phyloP scores from a whole-genome alignment of 140 eudicot genomes.

The Bidens hawaiensis region DNA sequence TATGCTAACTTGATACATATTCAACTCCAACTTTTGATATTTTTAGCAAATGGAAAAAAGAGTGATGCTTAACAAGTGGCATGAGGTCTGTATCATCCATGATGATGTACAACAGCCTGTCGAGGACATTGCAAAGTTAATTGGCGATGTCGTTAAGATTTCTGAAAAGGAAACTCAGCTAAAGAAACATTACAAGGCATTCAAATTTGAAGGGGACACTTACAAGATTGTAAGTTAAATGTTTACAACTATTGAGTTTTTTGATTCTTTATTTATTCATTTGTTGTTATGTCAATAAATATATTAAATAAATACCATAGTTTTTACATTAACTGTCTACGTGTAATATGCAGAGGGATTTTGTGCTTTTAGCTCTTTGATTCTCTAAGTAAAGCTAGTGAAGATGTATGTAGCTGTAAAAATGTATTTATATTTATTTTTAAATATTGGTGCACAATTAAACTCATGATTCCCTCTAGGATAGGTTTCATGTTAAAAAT shows the following conservation, averaged over 20 bases:
- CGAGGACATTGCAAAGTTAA: not conserved
- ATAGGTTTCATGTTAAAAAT: no score
- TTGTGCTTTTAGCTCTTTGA: constrained; percentile 57
- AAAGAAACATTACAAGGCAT: not conserved
- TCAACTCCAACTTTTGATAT: not conserved
- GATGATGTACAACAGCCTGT: no score
- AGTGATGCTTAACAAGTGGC: not conserved
- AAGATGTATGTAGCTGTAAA: constrained; percentile 69
- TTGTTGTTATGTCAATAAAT: not conserved
- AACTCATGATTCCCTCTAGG: no score
- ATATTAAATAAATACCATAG: no score
- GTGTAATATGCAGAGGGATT: constrained; percentile 49
- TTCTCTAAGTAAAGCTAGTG: constrained; percentile 20
- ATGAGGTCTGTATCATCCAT: no score
- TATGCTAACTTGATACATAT: no score
- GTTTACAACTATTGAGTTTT: no score
- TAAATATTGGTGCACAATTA: no score
- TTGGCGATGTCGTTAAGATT: not conserved
- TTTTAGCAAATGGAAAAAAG: not conserved
- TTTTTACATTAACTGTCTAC: no score
- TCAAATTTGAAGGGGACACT: not conserved
- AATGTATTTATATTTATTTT: constrained; percentile 32
- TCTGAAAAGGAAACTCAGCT: not conserved
- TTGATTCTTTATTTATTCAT: no score
- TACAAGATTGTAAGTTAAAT: not conserved